Percentiles rank a stretch among this genome's conserved stretches.
These are phyloP conservation scores for Russula vinacea DNA, from an alignment of 768 basidiomycete genomes.

Conservation along the genomic window DNA sequence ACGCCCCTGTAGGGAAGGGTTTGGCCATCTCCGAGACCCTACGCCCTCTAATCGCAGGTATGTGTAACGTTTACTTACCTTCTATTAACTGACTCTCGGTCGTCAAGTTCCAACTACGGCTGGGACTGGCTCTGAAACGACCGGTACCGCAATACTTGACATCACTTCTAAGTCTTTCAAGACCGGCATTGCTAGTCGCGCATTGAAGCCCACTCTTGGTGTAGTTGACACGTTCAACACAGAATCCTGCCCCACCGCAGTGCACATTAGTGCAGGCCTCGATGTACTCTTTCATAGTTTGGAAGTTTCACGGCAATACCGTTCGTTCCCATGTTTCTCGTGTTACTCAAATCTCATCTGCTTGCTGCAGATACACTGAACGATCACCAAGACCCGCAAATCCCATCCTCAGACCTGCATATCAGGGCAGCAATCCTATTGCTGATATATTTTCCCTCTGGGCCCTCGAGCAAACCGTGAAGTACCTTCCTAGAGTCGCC, in stretches of 20 bases:
- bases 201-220: constrained; percentile 84
- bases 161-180: constrained; percentile 92
- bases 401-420: constrained; percentile 86
- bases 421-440: constrained; percentile 91
- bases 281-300: constrained; percentile 96
- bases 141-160: constrained; percentile 90
- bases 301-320: constrained; percentile 95
- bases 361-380: constrained; percentile 68
- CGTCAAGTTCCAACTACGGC: constrained; percentile 64
- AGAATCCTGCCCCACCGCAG: constrained; percentile 82
- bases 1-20: constrained; percentile 93
- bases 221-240: constrained; percentile 86
- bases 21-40: constrained; percentile 72
- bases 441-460: constrained; percentile 95
- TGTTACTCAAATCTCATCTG: constrained; percentile 13
- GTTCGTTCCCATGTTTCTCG: constrained; percentile 42
- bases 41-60: constrained; percentile 79
- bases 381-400: constrained; percentile 86
- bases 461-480: constrained; percentile 86
- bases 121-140: constrained; percentile 93
- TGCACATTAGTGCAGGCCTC: constrained; percentile 92
- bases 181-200: constrained; percentile 92
- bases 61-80: constrained; percentile 25
- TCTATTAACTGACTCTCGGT: not conserved
- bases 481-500: constrained; percentile 85